A percentile compares a stretch with the other conserved stretches of the same genome.
Evolutionary conservation across 2,329 filamentous ascomycete genomes (phyloP).

Genomic region (Leptographium radiaticola): DNA sequence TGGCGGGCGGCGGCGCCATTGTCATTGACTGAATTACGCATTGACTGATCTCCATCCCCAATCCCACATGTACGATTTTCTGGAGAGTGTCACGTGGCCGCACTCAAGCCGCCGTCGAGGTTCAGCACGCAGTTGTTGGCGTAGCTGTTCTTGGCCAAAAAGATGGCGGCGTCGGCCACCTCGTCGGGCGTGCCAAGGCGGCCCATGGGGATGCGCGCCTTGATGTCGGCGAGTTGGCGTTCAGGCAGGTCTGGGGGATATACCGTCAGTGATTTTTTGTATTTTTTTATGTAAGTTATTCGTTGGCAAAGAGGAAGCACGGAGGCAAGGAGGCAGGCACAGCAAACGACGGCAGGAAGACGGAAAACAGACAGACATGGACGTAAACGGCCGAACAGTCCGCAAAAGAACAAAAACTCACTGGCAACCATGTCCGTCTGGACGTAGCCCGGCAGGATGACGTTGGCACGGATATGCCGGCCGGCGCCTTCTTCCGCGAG

Average conservation of each 20-base stretch:
- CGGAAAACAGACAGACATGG: slow-evolving; percentile 3
- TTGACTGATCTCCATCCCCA: no score
- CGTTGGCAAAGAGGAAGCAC: no score
- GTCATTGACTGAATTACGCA: slow-evolving; percentile 40
- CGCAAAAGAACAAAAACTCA: slow-evolving; percentile 23
- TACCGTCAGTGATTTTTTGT: background rate
- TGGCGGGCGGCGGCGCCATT: slow-evolving; percentile 43
- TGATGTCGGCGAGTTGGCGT: background rate
- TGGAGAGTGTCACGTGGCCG: slow-evolving; percentile 28
- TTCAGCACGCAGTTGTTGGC: slow-evolving; percentile 81
- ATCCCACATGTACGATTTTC: background rate
- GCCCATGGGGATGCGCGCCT: slow-evolving; percentile 43
- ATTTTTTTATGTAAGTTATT: no score
- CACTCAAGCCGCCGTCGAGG: slow-evolving; percentile 73
- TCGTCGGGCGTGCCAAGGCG: slow-evolving; percentile 58
- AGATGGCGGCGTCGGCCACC: slow-evolving; percentile 69
- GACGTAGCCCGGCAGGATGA: slow-evolving; percentile 72
- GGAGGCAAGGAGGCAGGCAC: no score
- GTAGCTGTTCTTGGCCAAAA: slow-evolving; percentile 65
- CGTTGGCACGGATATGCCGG: slow-evolving; percentile 60
- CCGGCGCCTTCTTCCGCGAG: slow-evolving; percentile 49
- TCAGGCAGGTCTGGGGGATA: slow-evolving; percentile 1
- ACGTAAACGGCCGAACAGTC: no score
- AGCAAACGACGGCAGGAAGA: no score
- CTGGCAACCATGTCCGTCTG: slow-evolving; percentile 66